Conservation (phyloP, 2,329 filamentous ascomycete species). For the Amphichorda felina region DNA sequence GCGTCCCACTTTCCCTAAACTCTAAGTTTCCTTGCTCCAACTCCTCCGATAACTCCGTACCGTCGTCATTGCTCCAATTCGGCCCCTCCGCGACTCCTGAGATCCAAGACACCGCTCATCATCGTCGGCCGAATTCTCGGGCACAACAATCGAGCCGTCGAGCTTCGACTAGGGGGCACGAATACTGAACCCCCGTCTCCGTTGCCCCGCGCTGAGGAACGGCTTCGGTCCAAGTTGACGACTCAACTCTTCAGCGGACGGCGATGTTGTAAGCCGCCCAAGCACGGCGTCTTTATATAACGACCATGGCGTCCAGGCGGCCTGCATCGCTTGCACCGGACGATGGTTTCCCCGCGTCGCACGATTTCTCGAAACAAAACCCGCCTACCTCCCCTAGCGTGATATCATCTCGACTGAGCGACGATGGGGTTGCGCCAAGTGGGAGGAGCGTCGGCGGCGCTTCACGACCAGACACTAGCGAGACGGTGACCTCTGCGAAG, state of each 20-base stretch:
- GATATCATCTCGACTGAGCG: constrained; percentile 4
- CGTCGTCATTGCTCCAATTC: background rate
- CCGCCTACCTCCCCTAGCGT: constrained; percentile 1
- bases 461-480: constrained; percentile 2
- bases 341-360: constrained; percentile 1
- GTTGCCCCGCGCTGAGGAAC: no score
- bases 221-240: no score
- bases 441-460: background rate
- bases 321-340: background rate
- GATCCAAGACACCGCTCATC: background rate
- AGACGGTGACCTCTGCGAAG: background rate
- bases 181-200: no score
- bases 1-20: background rate
- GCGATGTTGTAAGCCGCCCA: background rate
- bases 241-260: no score
- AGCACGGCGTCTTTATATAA: background rate
- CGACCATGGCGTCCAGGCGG: background rate
- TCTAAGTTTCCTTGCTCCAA: background rate
- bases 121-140: background rate
- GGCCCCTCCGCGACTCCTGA: background rate
- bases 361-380: background rate
- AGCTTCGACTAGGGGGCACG: no score
- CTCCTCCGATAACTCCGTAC: background rate
- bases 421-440: background rate
- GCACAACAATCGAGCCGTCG: no score